Evolutionary conservation across 1,284 basidiomycete genomes (phyloP).

Genomic region (Takashimella tepidaria): DNA sequence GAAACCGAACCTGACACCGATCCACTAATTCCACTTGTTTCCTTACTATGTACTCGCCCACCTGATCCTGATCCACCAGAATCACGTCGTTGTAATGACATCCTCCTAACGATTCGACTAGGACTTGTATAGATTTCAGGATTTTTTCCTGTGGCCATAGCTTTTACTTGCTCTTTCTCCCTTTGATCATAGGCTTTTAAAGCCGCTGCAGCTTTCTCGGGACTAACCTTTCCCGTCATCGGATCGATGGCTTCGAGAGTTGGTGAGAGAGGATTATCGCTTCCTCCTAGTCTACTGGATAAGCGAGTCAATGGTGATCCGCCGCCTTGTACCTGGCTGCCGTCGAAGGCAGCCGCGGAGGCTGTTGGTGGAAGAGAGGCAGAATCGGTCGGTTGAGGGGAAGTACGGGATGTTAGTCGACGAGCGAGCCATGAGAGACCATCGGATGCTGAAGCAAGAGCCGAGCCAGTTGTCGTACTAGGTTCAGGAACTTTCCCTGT

Average conservation of each 20-base stretch:
- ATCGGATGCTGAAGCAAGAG: background rate
- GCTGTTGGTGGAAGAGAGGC: background rate
- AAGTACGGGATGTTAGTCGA: background rate
- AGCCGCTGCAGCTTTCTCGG: conserved; percentile 14
- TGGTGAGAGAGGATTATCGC: conserved; percentile 4
- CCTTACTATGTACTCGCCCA: background rate
- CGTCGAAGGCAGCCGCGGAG: background rate
- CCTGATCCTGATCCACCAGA: background rate
- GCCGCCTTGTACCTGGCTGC: background rate
- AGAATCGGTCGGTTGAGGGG: background rate
- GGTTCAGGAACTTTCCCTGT: background rate
- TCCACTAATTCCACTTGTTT: background rate
- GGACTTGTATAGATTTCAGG: conserved; percentile 28
- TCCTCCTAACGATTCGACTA: conserved; percentile 9
- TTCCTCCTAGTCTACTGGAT: conserved; percentile 17
- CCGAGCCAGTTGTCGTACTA: conserved; percentile 1
- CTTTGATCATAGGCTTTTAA: conserved; percentile 32
- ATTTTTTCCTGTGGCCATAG: conserved; percentile 25
- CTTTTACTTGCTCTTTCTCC: conserved; percentile 26
- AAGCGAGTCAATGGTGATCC: conserved; percentile 22
- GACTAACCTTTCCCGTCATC: background rate
- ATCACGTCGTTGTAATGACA: background rate
- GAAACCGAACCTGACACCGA: conserved; percentile 1
- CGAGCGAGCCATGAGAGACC: background rate
- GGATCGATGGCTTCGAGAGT: conserved; percentile 5